phyloP scores from a whole-genome alignment of 805 yeast species.

The Zygosaccharomyces pseudorouxii region DNA sequence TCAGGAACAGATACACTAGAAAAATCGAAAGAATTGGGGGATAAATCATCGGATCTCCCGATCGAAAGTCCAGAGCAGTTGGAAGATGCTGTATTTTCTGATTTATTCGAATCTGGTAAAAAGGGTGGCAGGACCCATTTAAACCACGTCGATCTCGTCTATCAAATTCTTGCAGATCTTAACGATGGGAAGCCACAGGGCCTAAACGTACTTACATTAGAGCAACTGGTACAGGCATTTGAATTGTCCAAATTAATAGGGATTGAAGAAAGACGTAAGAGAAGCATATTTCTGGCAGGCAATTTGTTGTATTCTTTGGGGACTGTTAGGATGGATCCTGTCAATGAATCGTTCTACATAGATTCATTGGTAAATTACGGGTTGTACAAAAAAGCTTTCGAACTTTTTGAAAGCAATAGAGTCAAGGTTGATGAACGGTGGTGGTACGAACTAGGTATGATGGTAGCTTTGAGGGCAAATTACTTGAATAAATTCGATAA shows the following conservation, averaged over 20 bases:
- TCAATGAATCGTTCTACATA: constrained; percentile 48
- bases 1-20: constrained; percentile 8
- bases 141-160: constrained; percentile 19
- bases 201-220: constrained; percentile 24
- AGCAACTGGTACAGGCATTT: constrained; percentile 37
- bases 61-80: constrained; percentile 13
- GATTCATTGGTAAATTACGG: constrained; percentile 39
- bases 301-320: constrained; percentile 40
- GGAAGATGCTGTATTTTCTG: constrained; percentile 12
- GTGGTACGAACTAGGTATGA: constrained; percentile 51
- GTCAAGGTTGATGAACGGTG: constrained; percentile 42
- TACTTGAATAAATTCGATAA: constrained; percentile 37
- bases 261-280: constrained; percentile 30
- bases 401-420: constrained; percentile 36
- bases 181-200: constrained; percentile 12
- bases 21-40: constrained; percentile 1
- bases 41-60: constrained; percentile 5
- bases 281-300: constrained; percentile 40
- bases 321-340: constrained; percentile 45
- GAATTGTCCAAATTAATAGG: constrained; percentile 40
- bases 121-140: constrained; percentile 8
- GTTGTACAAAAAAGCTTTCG: constrained; percentile 36
- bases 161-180: constrained; percentile 20
- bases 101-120: constrained; percentile 7
- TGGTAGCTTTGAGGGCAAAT: constrained; percentile 36